These are phyloP conservation scores for Microdochium nivale DNA, from an alignment of 2,329 filamentous ascomycete species.

Conservation along the genomic window DNA sequence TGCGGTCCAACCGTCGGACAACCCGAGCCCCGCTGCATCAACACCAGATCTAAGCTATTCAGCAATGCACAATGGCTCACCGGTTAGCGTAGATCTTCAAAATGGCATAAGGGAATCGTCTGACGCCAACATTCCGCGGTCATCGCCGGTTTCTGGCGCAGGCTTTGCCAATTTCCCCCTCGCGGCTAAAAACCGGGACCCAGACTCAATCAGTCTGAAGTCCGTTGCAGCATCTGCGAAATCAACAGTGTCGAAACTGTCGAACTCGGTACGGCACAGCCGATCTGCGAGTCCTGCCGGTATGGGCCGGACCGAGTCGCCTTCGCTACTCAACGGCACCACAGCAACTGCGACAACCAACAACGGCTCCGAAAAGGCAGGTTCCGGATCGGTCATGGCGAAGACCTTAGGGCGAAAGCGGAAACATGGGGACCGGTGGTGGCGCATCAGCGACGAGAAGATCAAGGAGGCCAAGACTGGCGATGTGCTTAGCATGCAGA, in stretches of 20 bases:
- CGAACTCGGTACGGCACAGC: slow-evolving; percentile 27
- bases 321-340: slow-evolving; percentile 11
- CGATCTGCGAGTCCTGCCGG: slow-evolving; percentile 16
- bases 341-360: slow-evolving; percentile 3
- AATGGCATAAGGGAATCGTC: slow-evolving; percentile 14
- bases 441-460: slow-evolving; percentile 96
- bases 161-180: slow-evolving; percentile 6
- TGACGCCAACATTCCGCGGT: slow-evolving; percentile 8
- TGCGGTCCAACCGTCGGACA: slow-evolving; percentile 23
- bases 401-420: slow-evolving; percentile 42
- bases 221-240: slow-evolving; percentile 49
- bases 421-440: slow-evolving; percentile 72
- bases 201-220: slow-evolving; percentile 42
- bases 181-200: slow-evolving; percentile 28
- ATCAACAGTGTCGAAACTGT: slow-evolving; percentile 41
- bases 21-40: slow-evolving; percentile 33
- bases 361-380: slow-evolving; percentile 6
- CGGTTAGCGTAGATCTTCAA: slow-evolving; percentile 12
- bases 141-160: slow-evolving; percentile 9
- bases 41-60: slow-evolving; percentile 37
- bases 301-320: slow-evolving; percentile 8
- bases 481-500: slow-evolving; percentile 88
- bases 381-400: neutral
- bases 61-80: neutral
- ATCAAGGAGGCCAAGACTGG: slow-evolving; percentile 88